phyloP scores from a whole-genome alignment of 1,284 basidiomycete species.

The Singerocomus rubriflavus region DNA sequence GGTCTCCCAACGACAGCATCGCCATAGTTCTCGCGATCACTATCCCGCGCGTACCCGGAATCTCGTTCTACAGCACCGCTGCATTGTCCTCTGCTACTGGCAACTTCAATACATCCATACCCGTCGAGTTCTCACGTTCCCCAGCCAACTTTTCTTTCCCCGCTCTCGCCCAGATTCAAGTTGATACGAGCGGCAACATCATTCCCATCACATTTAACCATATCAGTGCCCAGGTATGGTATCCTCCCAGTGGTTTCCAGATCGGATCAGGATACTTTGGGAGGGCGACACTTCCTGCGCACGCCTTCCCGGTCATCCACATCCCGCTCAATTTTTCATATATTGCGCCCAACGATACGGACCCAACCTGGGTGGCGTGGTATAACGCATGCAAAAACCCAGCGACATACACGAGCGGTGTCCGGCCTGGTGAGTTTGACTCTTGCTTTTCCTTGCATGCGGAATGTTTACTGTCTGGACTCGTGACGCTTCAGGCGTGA shows the following conservation, averaged over 20 bases:
- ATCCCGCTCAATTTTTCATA: conserved; percentile 82
- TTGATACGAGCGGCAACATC: conserved; percentile 70
- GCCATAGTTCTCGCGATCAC: conserved; percentile 71
- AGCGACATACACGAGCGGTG: conserved; percentile 45
- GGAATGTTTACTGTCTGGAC: not conserved
- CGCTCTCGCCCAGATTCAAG: conserved; percentile 66
- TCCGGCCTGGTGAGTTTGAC: conserved; percentile 55
- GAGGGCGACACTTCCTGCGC: conserved; percentile 57
- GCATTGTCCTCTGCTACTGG: conserved; percentile 63
- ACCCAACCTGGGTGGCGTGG: conserved; percentile 79
- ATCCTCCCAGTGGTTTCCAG: conserved; percentile 56
- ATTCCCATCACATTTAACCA: conserved; percentile 71
- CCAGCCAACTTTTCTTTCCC: conserved; percentile 88
- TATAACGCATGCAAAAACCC: conserved; percentile 76
- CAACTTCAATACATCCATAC: conserved; percentile 50
- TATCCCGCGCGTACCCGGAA: conserved; percentile 74
- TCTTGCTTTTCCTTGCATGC: not conserved
- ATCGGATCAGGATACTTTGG: conserved; percentile 67
- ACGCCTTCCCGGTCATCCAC: conserved; percentile 55
- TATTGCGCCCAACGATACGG: conserved; percentile 73
- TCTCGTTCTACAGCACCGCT: conserved; percentile 54
- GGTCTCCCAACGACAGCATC: conserved; percentile 42
- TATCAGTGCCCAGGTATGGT: conserved; percentile 63
- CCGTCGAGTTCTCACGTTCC: conserved; percentile 60
- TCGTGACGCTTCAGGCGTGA: conserved; percentile 44